Conservation (phyloP, 2,329 filamentous ascomycete species). For the Apiospora malaysiana region DNA sequence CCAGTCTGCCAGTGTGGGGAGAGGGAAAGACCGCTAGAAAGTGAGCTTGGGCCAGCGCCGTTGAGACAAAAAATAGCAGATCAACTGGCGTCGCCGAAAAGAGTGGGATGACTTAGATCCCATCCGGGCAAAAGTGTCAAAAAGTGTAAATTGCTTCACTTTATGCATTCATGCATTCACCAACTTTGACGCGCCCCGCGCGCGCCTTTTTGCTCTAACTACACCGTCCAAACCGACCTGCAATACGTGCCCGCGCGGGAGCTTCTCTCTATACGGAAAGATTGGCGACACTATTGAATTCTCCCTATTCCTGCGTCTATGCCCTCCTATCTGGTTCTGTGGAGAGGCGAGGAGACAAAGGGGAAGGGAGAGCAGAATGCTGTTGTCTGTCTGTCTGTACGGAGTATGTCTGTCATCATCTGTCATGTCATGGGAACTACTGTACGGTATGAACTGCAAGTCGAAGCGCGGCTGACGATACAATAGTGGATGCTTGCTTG, state of each 20-base stretch:
- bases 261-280: background rate
- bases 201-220: too few relatives aligned
- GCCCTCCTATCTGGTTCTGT: background rate
- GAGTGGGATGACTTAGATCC: slow-evolving; percentile 16
- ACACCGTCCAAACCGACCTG: background rate
- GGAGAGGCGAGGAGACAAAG: background rate
- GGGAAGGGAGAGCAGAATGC: background rate
- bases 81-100: slow-evolving; percentile 17
- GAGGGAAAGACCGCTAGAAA: background rate
- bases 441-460: background rate
- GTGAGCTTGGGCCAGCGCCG: slow-evolving; percentile 9
- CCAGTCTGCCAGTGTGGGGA: background rate
- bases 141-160: slow-evolving; percentile 21
- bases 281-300: slow-evolving; percentile 8
- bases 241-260: slow-evolving; percentile 13
- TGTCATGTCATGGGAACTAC: too few relatives aligned
- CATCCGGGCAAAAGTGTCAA: slow-evolving; percentile 16
- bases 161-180: slow-evolving; percentile 17
- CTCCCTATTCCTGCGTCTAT: background rate
- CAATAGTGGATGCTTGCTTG: background rate
- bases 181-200: background rate
- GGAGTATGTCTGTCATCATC: too few relatives aligned
- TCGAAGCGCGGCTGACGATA: background rate
- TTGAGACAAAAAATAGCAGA: background rate
- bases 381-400: too few relatives aligned